phyloP scores from a whole-genome alignment of 345 rosid genomes.

The Populus simonii region DNA sequence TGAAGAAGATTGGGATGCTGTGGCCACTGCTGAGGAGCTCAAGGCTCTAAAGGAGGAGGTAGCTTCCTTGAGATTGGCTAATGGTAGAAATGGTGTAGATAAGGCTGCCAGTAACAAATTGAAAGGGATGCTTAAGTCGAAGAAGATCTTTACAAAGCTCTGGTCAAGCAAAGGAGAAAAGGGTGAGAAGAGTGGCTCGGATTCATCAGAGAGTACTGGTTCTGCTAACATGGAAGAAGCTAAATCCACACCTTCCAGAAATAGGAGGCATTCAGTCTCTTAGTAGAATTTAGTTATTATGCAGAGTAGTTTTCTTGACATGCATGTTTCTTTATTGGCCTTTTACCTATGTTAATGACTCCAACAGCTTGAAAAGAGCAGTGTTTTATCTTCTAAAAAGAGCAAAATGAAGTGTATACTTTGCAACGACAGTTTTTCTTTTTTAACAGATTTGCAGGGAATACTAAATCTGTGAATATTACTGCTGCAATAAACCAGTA shows the following conservation, averaged over 20 bases:
- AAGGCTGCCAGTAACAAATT: slow-evolving; percentile 48
- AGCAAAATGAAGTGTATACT: slow-evolving; percentile 30
- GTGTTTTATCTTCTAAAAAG: slow-evolving; percentile 12
- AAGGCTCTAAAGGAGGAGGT: slow-evolving; percentile 63
- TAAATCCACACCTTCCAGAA: slow-evolving; percentile 63
- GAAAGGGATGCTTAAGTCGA: slow-evolving; percentile 71
- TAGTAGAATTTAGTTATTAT: slow-evolving; percentile 23
- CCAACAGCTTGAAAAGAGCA: slow-evolving; percentile 18
- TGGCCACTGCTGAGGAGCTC: slow-evolving; percentile 71
- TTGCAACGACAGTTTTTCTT: not conserved
- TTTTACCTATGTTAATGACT: slow-evolving; percentile 4
- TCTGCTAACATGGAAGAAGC: slow-evolving; percentile 53
- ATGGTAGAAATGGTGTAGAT: slow-evolving; percentile 31
- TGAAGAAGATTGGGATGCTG: slow-evolving; percentile 84
- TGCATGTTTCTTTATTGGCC: slow-evolving; percentile 4
- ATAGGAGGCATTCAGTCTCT: slow-evolving; percentile 71
- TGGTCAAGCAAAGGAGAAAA: slow-evolving; percentile 56
- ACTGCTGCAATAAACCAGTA: not conserved
- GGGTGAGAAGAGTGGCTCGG: slow-evolving; percentile 67
- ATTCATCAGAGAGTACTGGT: slow-evolving; percentile 70
- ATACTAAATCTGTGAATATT: not conserved
- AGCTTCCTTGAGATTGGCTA: slow-evolving; percentile 50
- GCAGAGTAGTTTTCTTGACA: slow-evolving; percentile 2
- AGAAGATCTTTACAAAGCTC: slow-evolving; percentile 52
- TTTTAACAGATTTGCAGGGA: not conserved